Conservation (phyloP, 2,329 filamentous ascomycete genomes). For the Apiospora arundinis region DNA sequence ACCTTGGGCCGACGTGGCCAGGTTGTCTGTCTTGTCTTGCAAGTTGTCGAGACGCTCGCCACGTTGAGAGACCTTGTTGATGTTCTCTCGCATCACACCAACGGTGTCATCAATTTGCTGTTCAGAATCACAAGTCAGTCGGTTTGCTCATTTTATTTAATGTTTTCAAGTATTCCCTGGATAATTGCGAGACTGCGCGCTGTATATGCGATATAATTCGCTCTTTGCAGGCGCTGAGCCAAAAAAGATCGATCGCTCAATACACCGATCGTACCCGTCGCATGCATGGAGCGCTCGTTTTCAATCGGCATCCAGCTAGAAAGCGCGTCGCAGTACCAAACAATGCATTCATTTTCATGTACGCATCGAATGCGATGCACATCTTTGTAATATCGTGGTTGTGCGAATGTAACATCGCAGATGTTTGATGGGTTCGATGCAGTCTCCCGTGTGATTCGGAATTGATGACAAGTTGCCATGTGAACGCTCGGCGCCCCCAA, state of each 20-base stretch:
- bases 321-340: background rate
- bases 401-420: constrained; percentile 12
- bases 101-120: constrained; percentile 99
- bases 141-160: background rate
- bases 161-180: background rate
- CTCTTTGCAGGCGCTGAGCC: background rate
- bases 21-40: constrained; percentile 73
- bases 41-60: constrained; percentile 57
- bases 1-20: constrained; percentile 89
- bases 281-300: background rate
- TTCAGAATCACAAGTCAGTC: constrained; percentile 6
- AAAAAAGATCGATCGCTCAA: background rate
- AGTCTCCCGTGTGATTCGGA: background rate
- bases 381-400: background rate
- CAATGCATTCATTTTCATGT: background rate
- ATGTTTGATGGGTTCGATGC: background rate
- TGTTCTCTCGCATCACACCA: constrained; percentile 95
- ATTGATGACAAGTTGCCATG: background rate
- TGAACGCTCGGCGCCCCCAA: constrained; percentile 20
- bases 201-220: background rate
- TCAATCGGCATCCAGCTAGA: background rate
- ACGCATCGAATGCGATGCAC: background rate
- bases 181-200: background rate
- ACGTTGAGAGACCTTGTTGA: constrained; percentile 94
- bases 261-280: background rate